Base-by-base conservation (phyloP, 495 filamentous ascomycete species). In the Chaetomidium leptoderma region DNA sequence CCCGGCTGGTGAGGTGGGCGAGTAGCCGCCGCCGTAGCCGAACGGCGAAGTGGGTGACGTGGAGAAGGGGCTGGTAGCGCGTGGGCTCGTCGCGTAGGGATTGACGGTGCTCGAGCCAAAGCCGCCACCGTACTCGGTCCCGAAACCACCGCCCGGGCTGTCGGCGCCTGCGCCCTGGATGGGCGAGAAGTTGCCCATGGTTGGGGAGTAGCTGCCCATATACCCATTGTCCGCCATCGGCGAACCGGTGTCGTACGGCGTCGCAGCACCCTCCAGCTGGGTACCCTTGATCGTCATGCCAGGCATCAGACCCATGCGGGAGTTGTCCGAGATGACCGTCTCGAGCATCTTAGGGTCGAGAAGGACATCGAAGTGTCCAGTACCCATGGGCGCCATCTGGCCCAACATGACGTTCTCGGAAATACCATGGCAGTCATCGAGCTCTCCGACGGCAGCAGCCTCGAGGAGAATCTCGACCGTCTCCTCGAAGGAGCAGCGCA, bases 401-500 rank as follows among this genome's bases (percentile, higher is more conserved):
- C 93, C 93, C 63, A 99, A 80, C 83, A 99, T 97, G 73, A 99
- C 84, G 72, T 99, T 99, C 76, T 99, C 93, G 1, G 92, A 97
- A 24, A 99, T 89, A 77, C 93, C 93, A 55, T 90, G 87, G 76
- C 95, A 97, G 71, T 99, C 92, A 65, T 99, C 93, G 19, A 97
- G 80, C 71, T 99, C 93, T 67, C 93, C 93, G 40, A 87, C 86
- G 39, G 90, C 89, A 39, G 93, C 93, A 36, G 93, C 93, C 58
- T 99, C 93, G 29, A 97, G 81, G 26, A 99, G 77, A 75, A 99
- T 99, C 69, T 99, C 93, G 32, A 99, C 93, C 0, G 93, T 99
- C 66, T 99, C 95, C 75, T 99, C 93, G 74, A 99, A 99, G 9
- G 93, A 99, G 78, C 93, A 99, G 68, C 93, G 86, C 93, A 99